Conservation (phyloP, 2,329 filamentous ascomycete species). For the Metarhizium humberi region DNA sequence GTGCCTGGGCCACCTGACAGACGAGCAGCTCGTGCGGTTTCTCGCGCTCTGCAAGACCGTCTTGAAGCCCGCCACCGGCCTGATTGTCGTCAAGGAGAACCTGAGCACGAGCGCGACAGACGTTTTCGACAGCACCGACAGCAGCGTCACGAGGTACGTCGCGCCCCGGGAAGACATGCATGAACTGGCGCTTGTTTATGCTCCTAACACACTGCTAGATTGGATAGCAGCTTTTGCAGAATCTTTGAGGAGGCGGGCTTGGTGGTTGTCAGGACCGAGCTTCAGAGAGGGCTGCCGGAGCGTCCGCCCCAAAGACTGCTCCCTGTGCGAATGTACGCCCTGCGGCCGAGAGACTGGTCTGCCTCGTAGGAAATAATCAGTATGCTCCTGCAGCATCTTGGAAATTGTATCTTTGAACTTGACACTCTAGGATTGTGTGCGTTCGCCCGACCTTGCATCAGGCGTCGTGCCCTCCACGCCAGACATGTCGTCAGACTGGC, state of each 20-base stretch:
- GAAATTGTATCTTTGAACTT: no score
- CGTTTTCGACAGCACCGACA: constrained; percentile 67
- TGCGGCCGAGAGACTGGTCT: constrained; percentile 23
- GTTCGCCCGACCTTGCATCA: no score
- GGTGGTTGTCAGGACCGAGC: constrained; percentile 57
- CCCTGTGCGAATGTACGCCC: constrained; percentile 69
- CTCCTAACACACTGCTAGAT: constrained; percentile 30
- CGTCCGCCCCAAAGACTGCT: constrained; percentile 43
- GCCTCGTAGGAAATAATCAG: no score
- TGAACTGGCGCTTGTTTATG: not conserved
- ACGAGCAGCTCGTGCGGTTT: constrained; percentile 60
- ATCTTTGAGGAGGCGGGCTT: constrained; percentile 64
- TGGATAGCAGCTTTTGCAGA: constrained; percentile 59
- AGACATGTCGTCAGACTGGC: no score
- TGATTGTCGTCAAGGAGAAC: constrained; percentile 55
- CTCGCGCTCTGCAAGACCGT: constrained; percentile 48
- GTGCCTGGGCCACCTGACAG: constrained; percentile 77
- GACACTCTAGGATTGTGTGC: no score
- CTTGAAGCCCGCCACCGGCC: constrained; percentile 15
- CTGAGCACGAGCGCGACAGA: constrained; percentile 49
- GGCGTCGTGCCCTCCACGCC: no score
- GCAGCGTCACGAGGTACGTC: constrained; percentile 59
- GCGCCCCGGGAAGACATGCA: fast-evolving
- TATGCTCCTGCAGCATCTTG: no score
- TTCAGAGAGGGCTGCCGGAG: constrained; percentile 61